phyloP scores from a whole-genome alignment of 371 early-diverging fungal species.

The Syncephalastrum contaminatum region DNA sequence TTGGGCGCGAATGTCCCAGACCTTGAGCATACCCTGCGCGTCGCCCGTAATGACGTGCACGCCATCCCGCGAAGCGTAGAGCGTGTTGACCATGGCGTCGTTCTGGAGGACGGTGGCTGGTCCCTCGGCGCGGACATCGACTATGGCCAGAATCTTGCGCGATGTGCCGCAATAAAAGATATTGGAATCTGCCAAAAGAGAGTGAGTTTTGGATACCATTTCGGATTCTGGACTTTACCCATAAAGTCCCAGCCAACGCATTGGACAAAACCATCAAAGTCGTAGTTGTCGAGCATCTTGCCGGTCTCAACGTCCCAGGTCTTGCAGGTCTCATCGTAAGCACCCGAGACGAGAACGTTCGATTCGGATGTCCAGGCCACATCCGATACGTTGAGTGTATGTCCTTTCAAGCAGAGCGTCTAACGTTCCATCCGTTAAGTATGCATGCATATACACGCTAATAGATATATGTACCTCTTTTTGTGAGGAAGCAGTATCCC shows the following conservation, averaged over 20 bases:
- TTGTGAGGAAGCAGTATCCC: conserved; percentile 76
- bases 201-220: neutral
- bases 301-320: conserved; percentile 81
- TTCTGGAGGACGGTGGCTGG: conserved; percentile 40
- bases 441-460: too few species aligned
- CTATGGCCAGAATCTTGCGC: conserved; percentile 69
- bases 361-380: conserved; percentile 80
- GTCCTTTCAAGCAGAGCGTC: conserved; percentile 61
- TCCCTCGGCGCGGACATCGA: conserved; percentile 61
- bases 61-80: conserved; percentile 73
- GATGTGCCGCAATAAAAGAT: conserved; percentile 81
- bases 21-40: conserved; percentile 72
- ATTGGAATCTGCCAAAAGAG: conserved; percentile 55
- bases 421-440: conserved; percentile 3
- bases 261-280: conserved; percentile 83
- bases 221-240: conserved; percentile 36
- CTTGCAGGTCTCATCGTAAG: conserved; percentile 83
- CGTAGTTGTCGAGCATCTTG: conserved; percentile 62
- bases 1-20: conserved; percentile 78
- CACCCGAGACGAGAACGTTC: conserved; percentile 72
- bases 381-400: conserved; percentile 82
- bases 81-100: conserved; percentile 83
- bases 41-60: conserved; percentile 79
- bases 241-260: conserved; percentile 79
- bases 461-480: conserved; percentile 55